These are phyloP conservation scores for Fusarium cicatricum DNA, from an alignment of 2,329 filamentous ascomycete genomes.

Conservation along the genomic window DNA sequence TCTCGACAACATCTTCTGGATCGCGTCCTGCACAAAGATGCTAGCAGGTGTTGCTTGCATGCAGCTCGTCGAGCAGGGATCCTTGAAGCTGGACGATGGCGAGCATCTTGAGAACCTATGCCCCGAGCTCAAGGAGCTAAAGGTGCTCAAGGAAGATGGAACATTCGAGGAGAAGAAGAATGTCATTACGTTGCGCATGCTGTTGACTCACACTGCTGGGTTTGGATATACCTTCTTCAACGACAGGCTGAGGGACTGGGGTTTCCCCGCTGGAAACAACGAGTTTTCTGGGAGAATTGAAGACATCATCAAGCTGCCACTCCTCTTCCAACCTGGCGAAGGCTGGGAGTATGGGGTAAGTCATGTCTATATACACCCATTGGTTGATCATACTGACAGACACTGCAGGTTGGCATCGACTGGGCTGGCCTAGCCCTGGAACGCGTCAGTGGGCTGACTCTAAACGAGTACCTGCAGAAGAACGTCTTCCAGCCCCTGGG, in stretches of 20 bases:
- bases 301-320: slow-evolving; percentile 61
- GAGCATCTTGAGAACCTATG: slow-evolving; percentile 56
- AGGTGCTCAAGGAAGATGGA: slow-evolving; percentile 54
- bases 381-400: neutral
- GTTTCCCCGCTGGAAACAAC: slow-evolving; percentile 59
- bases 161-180: slow-evolving; percentile 54
- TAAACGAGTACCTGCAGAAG: slow-evolving; percentile 59
- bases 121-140: slow-evolving; percentile 58
- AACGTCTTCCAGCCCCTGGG: slow-evolving; percentile 58
- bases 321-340: slow-evolving; percentile 70
- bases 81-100: slow-evolving; percentile 57
- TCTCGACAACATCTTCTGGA: slow-evolving; percentile 67
- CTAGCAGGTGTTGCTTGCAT: slow-evolving; percentile 61
- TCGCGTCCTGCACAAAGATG: slow-evolving; percentile 67
- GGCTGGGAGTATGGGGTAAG: slow-evolving; percentile 68
- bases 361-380: neutral
- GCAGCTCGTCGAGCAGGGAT: slow-evolving; percentile 64
- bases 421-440: slow-evolving; percentile 63
- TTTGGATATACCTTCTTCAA: slow-evolving; percentile 67
- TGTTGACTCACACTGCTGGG: slow-evolving; percentile 63
- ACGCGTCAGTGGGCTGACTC: slow-evolving; percentile 51
- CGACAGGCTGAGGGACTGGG: slow-evolving; percentile 56
- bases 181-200: slow-evolving; percentile 64
- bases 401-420: slow-evolving; percentile 57
- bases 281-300: slow-evolving; percentile 64